phyloP scores from a whole-genome alignment of 345 rosid species.

The Boechera stricta region DNA sequence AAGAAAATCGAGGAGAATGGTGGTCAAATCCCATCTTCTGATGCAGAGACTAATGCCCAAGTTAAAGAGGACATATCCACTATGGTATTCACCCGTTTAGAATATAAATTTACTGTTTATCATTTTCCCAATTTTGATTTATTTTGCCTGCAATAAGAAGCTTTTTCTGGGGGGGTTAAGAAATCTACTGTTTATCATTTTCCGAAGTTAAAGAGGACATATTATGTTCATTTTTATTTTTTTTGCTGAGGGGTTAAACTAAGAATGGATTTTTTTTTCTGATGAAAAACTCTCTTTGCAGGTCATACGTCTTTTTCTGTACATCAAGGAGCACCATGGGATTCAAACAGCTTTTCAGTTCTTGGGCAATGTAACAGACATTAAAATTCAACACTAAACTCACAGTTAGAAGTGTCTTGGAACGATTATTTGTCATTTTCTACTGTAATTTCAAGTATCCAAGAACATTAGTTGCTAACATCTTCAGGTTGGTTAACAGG shows the following conservation, averaged over 20 bases:
- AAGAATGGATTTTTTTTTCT: constrained; percentile 4
- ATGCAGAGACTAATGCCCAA: constrained; percentile 51
- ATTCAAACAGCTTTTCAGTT: constrained; percentile 82
- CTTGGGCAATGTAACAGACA: constrained; percentile 72
- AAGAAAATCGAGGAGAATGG: constrained; percentile 63
- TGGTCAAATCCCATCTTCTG: constrained; percentile 54
- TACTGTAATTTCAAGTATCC: constrained; percentile 23
- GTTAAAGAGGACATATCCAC: constrained; percentile 76
- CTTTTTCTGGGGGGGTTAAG: neutral
- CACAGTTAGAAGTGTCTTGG: constrained; percentile 12
- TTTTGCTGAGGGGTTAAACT: constrained; percentile 15
- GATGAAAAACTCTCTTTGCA: constrained; percentile 52
- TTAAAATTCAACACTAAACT: constrained; percentile 19
- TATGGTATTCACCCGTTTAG: constrained; percentile 63
- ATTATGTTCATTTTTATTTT: neutral
- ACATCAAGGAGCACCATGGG: constrained; percentile 86
- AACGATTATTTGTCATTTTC: constrained; percentile 22
- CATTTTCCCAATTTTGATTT: constrained; percentile 8
- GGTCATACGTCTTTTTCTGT: constrained; percentile 85
- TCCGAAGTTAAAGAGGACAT: neutral
- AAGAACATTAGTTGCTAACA: constrained; percentile 29
- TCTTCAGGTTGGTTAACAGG: constrained; percentile 50
- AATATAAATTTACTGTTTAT: constrained; percentile 22
- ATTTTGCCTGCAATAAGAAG: neutral
- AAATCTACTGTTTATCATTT: neutral